Conservation (phyloP, 176 grass and related monocot genomes). For the Stipa capillata region DNA sequence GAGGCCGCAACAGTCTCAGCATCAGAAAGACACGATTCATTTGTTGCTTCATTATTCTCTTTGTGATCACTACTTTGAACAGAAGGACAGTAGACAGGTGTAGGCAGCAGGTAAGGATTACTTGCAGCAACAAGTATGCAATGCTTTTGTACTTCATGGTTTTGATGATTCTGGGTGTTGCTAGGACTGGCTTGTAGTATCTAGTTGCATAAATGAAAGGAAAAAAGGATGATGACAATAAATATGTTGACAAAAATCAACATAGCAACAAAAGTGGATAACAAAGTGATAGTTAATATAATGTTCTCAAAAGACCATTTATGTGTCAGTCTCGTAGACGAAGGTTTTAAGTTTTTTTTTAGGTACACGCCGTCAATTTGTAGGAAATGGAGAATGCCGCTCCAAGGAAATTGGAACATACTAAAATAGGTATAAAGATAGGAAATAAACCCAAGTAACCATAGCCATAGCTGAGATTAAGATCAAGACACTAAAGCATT, state of each 20-base stretch:
- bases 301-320: neutral
- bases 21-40: slow-evolving; percentile 56
- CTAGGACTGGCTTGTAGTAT: slow-evolving; percentile 41
- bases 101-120: slow-evolving; percentile 81
- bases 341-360: slow-evolving; percentile 1
- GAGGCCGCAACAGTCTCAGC: slow-evolving; percentile 74
- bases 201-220: slow-evolving; percentile 29
- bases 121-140: slow-evolving; percentile 89
- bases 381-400: neutral
- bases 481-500: neutral
- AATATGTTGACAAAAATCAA: slow-evolving; percentile 9
- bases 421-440: neutral
- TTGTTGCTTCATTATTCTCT: slow-evolving; percentile 53
- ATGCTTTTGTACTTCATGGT: slow-evolving; percentile 80
- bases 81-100: slow-evolving; percentile 57
- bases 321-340: neutral
- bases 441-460: neutral
- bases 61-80: slow-evolving; percentile 45
- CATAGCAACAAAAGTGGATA: neutral
- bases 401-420: neutral
- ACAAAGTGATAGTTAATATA: neutral
- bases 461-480: neutral
- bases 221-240: neutral
- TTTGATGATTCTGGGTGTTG: slow-evolving; percentile 48
- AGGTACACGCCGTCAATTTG: neutral